These are phyloP conservation scores for Sistotremastrum suecicum DNA, from an alignment of 768 basidiomycete genomes.

Conservation along the genomic window DNA sequence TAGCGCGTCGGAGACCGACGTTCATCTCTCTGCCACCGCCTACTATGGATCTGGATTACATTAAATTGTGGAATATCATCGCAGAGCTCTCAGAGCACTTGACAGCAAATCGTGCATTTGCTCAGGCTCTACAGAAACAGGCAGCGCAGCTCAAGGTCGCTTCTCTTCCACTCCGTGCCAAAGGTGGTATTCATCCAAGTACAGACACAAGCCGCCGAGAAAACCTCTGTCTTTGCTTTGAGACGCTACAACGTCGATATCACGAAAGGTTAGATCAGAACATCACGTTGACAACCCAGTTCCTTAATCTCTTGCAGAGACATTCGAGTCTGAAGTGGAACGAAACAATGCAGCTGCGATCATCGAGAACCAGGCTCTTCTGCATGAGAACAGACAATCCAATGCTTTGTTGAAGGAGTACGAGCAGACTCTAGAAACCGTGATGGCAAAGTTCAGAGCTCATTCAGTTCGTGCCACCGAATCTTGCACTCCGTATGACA, in stretches of 20 bases:
- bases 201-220: conserved; percentile 63
- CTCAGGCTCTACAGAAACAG: conserved; percentile 51
- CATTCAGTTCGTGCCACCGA: conserved; percentile 53
- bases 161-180: conserved; percentile 4
- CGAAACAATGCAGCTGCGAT: conserved; percentile 78
- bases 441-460: conserved; percentile 92
- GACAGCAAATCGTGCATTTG: conserved; percentile 64
- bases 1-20: no score
- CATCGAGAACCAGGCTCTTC: conserved; percentile 83
- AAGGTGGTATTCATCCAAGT: conserved; percentile 4
- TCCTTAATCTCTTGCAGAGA: conserved; percentile 37
- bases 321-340: conserved; percentile 87
- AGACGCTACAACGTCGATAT: conserved; percentile 82
- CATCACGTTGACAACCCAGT: conserved; percentile 5
- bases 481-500: neutral
- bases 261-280: conserved; percentile 43
- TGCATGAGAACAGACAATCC: conserved; percentile 93
- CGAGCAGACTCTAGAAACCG: conserved; percentile 84
- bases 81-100: conserved; percentile 77
- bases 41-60: conserved; percentile 48
- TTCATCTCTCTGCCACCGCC: no score
- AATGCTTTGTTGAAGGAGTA: conserved; percentile 84
- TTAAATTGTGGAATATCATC: conserved; percentile 67
- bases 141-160: conserved; percentile 62
- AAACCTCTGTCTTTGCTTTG: conserved; percentile 61